A percentile compares a stretch with the other conserved stretches of the same genome.
These are phyloP conservation scores for Mycena chlorophos DNA, from an alignment of 768 basidiomycete species.

Conservation along the genomic window DNA sequence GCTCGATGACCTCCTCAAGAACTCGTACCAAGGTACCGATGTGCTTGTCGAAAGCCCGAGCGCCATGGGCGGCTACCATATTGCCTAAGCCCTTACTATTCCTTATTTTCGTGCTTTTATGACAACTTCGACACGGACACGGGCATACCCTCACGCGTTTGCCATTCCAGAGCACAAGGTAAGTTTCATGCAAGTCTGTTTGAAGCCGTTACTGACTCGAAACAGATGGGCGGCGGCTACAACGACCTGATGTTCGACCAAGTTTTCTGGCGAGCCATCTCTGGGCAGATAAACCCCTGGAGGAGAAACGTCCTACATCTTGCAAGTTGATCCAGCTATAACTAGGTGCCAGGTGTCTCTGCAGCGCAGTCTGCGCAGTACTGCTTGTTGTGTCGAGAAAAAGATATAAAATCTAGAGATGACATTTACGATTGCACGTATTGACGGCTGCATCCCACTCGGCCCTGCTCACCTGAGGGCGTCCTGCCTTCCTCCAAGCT, in stretches of 20 bases:
- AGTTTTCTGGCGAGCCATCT: conserved; percentile 94
- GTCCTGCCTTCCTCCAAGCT: background rate
- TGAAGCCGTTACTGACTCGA: too few relatives aligned
- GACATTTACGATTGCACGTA: background rate
- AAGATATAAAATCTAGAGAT: too few relatives aligned
- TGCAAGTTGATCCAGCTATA: too few relatives aligned
- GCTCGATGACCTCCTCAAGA: conserved; percentile 93
- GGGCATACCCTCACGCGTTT: conserved; percentile 97
- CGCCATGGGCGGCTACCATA: conserved; percentile 96
- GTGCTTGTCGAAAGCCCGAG: conserved; percentile 93
- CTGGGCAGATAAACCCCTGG: conserved; percentile 96
- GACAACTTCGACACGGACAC: conserved; percentile 96
- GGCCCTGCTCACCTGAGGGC: background rate
- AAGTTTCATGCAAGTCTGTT: too few relatives aligned
- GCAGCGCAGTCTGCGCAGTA: too few relatives aligned
- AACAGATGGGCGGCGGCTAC: conserved; percentile 97
- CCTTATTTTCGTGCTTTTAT: conserved; percentile 96
- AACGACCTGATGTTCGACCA: conserved; percentile 99
- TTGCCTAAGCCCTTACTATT: conserved; percentile 90
- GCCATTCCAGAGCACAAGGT: conserved; percentile 96
- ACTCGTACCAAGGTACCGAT: conserved; percentile 92
- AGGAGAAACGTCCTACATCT: conserved; percentile 75
- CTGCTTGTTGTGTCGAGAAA: too few relatives aligned
- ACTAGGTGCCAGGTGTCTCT: too few relatives aligned
- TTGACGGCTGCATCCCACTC: background rate